Evolutionary conservation across 176 grass and related monocot species (phyloP).

Genomic region (Oryza meridionalis): DNA sequence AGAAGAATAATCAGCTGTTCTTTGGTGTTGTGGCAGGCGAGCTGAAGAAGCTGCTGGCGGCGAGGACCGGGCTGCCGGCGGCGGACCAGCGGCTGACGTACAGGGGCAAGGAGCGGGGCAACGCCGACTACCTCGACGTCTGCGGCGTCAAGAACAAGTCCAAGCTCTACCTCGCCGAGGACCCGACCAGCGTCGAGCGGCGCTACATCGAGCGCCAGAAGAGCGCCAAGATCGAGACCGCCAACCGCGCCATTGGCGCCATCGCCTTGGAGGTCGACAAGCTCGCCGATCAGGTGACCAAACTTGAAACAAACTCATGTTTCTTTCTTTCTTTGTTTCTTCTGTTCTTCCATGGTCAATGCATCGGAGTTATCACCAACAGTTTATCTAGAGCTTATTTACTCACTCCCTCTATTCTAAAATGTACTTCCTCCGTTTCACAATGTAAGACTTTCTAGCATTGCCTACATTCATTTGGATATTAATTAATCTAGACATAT

Average conservation of each 20-base stretch:
- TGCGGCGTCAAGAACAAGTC: constrained; percentile 89
- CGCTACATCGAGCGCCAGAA: constrained; percentile 75
- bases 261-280: constrained; percentile 84
- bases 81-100: constrained; percentile 81
- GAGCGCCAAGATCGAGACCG: constrained; percentile 67
- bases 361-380: background rate
- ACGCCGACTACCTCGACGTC: constrained; percentile 72
- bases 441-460: too few species aligned
- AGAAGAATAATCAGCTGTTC: background rate
- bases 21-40: constrained; percentile 55
- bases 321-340: background rate
- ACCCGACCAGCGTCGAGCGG: constrained; percentile 72
- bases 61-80: constrained; percentile 67
- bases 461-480: too few species aligned
- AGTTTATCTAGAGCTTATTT: background rate
- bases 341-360: background rate
- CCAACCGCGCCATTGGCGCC: constrained; percentile 70
- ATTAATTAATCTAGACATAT: too few species aligned
- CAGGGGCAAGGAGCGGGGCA: constrained; percentile 61
- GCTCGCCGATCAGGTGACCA: constrained; percentile 78
- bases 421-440: too few species aligned
- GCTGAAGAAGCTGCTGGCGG: constrained; percentile 84
- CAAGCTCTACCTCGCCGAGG: constrained; percentile 73
- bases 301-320: background rate
- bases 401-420: too few species aligned